A percentile compares a stretch with the other conserved stretches of the same genome.
These are phyloP conservation scores for Pichia sp. DNA, from an alignment of 1,139 yeast species.

Conservation along the genomic window DNA sequence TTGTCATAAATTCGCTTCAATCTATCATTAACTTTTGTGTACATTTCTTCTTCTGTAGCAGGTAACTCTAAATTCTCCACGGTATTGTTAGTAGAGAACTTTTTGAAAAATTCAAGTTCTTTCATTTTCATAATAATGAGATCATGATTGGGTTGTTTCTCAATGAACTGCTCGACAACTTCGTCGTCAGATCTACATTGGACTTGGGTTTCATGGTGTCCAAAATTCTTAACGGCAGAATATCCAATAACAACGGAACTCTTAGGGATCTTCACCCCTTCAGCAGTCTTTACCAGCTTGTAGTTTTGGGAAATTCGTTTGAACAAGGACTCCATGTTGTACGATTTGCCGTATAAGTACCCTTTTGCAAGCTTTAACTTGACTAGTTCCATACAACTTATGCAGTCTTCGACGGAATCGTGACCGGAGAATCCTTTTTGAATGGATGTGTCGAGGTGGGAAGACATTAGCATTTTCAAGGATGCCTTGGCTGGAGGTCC, in stretches of 20 bases:
- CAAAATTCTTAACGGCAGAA: slow-evolving; percentile 20
- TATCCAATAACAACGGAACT: slow-evolving; percentile 43
- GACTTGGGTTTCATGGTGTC: slow-evolving; percentile 32
- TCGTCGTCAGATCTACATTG: slow-evolving; percentile 58
- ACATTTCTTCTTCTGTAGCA: slow-evolving; percentile 27
- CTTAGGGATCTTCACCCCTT: slow-evolving; percentile 32
- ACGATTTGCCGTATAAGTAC: slow-evolving; percentile 54
- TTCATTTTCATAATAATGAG: slow-evolving; percentile 53
- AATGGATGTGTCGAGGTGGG: slow-evolving; percentile 52
- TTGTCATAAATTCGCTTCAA: slow-evolving; percentile 46
- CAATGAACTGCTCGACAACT: slow-evolving; percentile 40
- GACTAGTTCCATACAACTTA: slow-evolving; percentile 72
- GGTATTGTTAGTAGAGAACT: slow-evolving; percentile 20
- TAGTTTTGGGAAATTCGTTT: slow-evolving; percentile 22
- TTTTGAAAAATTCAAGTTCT: slow-evolving; percentile 50
- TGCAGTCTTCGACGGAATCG: slow-evolving; percentile 82
- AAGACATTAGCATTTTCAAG: slow-evolving; percentile 59
- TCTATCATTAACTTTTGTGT: slow-evolving; percentile 39
- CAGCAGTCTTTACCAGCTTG: slow-evolving; percentile 19
- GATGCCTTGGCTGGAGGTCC: slow-evolving; percentile 83
- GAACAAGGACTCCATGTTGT: slow-evolving; percentile 36
- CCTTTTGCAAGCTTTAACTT: slow-evolving; percentile 69
- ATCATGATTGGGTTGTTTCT: slow-evolving; percentile 38
- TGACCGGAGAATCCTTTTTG: slow-evolving; percentile 51
- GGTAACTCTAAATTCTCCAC: slow-evolving; percentile 17